Conservation (phyloP, 495 filamentous ascomycete species). For the Penicillium alfredii region DNA sequence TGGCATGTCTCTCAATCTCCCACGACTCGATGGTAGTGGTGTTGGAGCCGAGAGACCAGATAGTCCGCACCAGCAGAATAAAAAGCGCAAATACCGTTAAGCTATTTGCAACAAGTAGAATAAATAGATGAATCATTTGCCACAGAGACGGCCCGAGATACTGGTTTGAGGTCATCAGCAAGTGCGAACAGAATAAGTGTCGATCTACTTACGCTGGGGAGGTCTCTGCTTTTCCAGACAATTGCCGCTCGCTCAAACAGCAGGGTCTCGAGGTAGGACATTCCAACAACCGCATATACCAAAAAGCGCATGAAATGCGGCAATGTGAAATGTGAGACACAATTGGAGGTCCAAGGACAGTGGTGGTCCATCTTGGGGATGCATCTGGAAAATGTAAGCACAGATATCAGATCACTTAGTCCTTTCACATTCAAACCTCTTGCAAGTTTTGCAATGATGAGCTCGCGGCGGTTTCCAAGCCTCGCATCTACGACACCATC, state of each 20-base stretch:
- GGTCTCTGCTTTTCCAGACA: constrained; percentile 59
- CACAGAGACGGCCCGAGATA: constrained; percentile 69
- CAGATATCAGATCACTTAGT: too few relatives aligned
- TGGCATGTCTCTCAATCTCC: constrained; percentile 85
- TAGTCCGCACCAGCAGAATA: constrained; percentile 56
- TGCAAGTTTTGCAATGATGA: constrained; percentile 88
- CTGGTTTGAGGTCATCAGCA: constrained; percentile 23
- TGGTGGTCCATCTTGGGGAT: constrained; percentile 98
- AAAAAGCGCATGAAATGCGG: constrained; percentile 89
- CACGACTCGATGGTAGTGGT: constrained; percentile 87
- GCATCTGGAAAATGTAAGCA: too few relatives aligned
- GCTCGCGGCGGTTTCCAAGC: constrained; percentile 77
- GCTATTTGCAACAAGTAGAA: constrained; percentile 55
- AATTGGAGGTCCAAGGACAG: constrained; percentile 93
- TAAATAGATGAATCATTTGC: constrained; percentile 60
- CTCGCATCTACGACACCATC: constrained; percentile 86
- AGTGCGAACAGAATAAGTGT: background rate
- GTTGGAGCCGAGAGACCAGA: constrained; percentile 55
- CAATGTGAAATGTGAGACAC: constrained; percentile 84
- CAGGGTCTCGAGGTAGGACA: constrained; percentile 55
- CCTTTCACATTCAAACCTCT: constrained; percentile 52
- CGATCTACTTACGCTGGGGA: constrained; percentile 55
- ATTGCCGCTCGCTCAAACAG: constrained; percentile 53
- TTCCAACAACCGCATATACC: constrained; percentile 65
- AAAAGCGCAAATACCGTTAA: constrained; percentile 59